These are phyloP conservation scores for Trichocladium antarcticum DNA, from an alignment of 495 filamentous ascomycete species.

Conservation along the genomic window DNA sequence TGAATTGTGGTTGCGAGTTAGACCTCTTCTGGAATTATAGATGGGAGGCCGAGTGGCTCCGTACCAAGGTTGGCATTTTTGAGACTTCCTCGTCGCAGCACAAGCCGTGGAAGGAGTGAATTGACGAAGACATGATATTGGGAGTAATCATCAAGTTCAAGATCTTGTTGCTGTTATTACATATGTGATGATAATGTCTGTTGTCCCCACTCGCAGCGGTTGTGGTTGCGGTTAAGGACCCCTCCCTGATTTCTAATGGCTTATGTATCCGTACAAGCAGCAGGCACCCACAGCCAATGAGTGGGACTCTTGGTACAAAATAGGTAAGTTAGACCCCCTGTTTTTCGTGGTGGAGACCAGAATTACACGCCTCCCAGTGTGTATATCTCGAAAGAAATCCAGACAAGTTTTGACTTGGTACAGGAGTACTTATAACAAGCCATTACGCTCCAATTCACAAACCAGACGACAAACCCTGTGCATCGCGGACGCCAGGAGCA, in stretches of 20 bases:
- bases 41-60: too few relatives aligned
- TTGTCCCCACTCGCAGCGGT: neutral
- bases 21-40: too few relatives aligned
- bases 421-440: too few relatives aligned
- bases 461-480: too few relatives aligned
- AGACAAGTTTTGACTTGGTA: too few relatives aligned
- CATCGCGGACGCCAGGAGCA: too few relatives aligned
- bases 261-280: neutral
- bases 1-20: neutral
- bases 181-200: neutral
- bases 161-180: neutral
- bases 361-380: too few relatives aligned
- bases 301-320: neutral
- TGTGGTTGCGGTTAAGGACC: constrained; percentile 1
- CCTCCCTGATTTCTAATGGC: neutral
- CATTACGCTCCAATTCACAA: too few relatives aligned
- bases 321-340: too few relatives aligned
- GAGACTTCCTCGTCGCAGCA: neutral
- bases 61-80: too few relatives aligned
- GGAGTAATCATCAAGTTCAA: neutral
- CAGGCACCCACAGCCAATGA: neutral
- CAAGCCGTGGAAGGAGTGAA: neutral
- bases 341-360: too few relatives aligned
- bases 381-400: too few relatives aligned
- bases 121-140: neutral